A percentile compares a stretch with the other conserved stretches of the same genome.
phyloP scores from a whole-genome alignment of 805 yeast genomes.

The Pichia ethanolica region DNA sequence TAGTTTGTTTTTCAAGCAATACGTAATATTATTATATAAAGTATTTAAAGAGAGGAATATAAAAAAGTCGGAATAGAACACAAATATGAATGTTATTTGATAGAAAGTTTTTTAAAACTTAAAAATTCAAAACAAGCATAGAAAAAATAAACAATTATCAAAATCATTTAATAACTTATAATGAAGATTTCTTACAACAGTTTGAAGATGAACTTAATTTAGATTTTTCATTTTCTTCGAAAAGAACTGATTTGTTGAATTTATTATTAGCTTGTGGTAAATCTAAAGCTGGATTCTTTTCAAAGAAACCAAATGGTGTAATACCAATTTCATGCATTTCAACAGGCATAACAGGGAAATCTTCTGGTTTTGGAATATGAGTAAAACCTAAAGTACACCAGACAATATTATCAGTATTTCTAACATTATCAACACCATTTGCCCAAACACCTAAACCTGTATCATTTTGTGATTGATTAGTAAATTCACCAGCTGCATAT shows the following conservation, averaged over 20 bases:
- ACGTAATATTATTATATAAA: no score
- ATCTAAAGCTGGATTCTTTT: constrained; percentile 70
- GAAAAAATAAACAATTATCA: not conserved
- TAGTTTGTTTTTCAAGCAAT: no score
- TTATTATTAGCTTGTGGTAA: constrained; percentile 62
- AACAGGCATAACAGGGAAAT: constrained; percentile 87
- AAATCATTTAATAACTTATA: constrained; percentile 15
- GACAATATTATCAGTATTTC: constrained; percentile 69
- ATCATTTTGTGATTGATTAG: constrained; percentile 68
- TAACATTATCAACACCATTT: constrained; percentile 55
- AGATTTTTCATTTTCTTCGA: constrained; percentile 15
- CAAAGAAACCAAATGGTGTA: constrained; percentile 68
- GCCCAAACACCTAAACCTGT: constrained; percentile 71
- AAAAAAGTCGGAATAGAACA: no score
- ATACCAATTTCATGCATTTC: constrained; percentile 65
- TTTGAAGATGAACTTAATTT: constrained; percentile 14
- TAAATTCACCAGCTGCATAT: constrained; percentile 80
- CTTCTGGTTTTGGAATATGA: constrained; percentile 77
- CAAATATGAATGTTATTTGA: no score
- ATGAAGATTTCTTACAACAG: constrained; percentile 28
- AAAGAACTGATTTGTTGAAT: constrained; percentile 56
- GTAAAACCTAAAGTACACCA: constrained; percentile 82
- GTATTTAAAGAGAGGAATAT: no score
- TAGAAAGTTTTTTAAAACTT: no score
- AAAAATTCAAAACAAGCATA: no score